Evolutionary conservation across 1,284 basidiomycete genomes (phyloP).

Genomic region (Ustilago sp.): DNA sequence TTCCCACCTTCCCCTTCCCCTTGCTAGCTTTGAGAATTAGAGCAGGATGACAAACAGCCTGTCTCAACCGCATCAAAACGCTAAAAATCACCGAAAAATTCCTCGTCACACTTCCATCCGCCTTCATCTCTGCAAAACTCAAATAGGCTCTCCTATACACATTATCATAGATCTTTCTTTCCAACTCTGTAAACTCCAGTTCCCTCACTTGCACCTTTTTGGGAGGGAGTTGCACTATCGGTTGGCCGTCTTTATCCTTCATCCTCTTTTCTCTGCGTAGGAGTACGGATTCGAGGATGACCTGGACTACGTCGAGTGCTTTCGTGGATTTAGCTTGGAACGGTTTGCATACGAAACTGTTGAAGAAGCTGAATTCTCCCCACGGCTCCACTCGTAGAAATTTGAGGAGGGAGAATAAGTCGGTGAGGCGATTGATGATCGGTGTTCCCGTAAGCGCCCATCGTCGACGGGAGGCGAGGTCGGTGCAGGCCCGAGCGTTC

Average conservation of each 20-base stretch:
- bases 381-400: conserved; percentile 91
- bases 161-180: conserved; percentile 69
- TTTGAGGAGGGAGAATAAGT: conserved; percentile 75
- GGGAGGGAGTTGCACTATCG: conserved; percentile 87
- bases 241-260: conserved; percentile 84
- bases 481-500: conserved; percentile 89
- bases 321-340: conserved; percentile 64
- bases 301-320: conserved; percentile 67
- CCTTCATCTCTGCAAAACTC: conserved; percentile 59
- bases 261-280: conserved; percentile 91
- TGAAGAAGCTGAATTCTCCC: conserved; percentile 71
- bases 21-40: conserved; percentile 66
- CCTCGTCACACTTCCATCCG: conserved; percentile 58
- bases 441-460: conserved; percentile 97
- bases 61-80: conserved; percentile 70
- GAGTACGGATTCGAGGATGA: conserved; percentile 73
- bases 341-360: conserved; percentile 66
- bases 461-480: conserved; percentile 80
- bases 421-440: conserved; percentile 91
- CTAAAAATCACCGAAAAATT: conserved; percentile 71
- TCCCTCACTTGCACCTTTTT: conserved; percentile 76
- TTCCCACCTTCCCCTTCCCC: conserved; percentile 6
- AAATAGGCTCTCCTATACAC: conserved; percentile 65
- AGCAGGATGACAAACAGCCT: conserved; percentile 71
- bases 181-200: conserved; percentile 58